A percentile compares a stretch with the other conserved stretches of the same genome.
Evolutionary conservation across 257 asterid genomes (phyloP).

Genomic region (Solanum tacnaense): DNA sequence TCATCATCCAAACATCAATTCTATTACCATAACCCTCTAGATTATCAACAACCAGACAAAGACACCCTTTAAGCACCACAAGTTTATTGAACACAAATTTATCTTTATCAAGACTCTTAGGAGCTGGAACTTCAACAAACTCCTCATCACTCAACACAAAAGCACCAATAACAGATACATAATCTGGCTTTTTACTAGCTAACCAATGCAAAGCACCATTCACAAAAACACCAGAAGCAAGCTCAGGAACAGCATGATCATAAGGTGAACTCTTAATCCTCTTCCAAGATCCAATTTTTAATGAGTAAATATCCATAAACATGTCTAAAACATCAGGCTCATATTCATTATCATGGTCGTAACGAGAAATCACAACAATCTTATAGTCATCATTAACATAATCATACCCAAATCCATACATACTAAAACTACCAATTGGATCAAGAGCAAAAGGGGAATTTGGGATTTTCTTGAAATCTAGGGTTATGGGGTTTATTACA

Average conservation of each 20-base stretch:
- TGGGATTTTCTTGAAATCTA: background rate
- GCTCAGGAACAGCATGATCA: constrained; percentile 18
- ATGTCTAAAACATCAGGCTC: background rate
- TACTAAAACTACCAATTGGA: background rate
- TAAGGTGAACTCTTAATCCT: constrained; percentile 28
- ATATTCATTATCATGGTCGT: background rate
- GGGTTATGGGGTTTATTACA: constrained; percentile 3
- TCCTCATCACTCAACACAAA: constrained; percentile 21
- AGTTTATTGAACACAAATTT: constrained; percentile 16
- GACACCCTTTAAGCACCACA: constrained; percentile 30
- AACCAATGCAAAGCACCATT: constrained; percentile 40
- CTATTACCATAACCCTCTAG: background rate
- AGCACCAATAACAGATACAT: constrained; percentile 32
- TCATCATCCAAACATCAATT: constrained; percentile 34
- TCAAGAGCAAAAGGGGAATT: background rate
- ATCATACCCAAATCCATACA: constrained; percentile 9
- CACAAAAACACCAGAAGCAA: constrained; percentile 19
- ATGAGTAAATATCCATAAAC: background rate
- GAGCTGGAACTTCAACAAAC: constrained; percentile 32
- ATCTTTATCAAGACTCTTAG: constrained; percentile 1
- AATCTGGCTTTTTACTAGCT: constrained; percentile 8
- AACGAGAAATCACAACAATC: background rate
- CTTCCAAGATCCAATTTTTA: constrained; percentile 11
- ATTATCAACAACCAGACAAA: constrained; percentile 26
- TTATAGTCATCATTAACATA: constrained; percentile 1